Conservation (phyloP, 1,284 basidiomycete species). For the Ceratorhiza oryzae-sativae region DNA sequence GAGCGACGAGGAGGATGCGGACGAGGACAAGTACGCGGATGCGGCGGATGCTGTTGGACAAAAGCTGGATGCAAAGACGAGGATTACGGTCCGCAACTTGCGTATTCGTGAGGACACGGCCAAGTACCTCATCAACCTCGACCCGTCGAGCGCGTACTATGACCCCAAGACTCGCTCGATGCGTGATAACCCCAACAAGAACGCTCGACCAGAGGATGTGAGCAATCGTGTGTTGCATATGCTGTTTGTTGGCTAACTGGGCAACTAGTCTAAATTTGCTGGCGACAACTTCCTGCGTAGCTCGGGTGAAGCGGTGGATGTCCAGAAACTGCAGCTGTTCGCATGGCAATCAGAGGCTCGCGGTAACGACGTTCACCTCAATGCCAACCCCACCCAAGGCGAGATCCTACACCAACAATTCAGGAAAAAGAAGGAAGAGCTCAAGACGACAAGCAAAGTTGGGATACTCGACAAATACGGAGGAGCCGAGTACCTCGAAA, state of each 20-base stretch:
- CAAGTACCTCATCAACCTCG: slow-evolving; percentile 97
- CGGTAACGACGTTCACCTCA: slow-evolving; percentile 94
- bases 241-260: not conserved
- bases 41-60: slow-evolving; percentile 97
- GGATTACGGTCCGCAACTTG: slow-evolving; percentile 97
- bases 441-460: slow-evolving; percentile 86
- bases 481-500: slow-evolving; percentile 91
- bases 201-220: slow-evolving; percentile 84
- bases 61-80: slow-evolving; percentile 96
- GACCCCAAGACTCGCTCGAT: slow-evolving; percentile 99
- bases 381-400: slow-evolving; percentile 96
- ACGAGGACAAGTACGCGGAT: slow-evolving; percentile 97
- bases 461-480: slow-evolving; percentile 92
- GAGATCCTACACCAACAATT: slow-evolving; percentile 92
- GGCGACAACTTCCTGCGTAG: slow-evolving; percentile 95
- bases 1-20: slow-evolving; percentile 92
- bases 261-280: slow-evolving; percentile 79
- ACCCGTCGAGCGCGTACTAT: slow-evolving; percentile 96
- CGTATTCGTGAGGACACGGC: slow-evolving; percentile 99
- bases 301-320: slow-evolving; percentile 89
- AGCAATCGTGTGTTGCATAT: slow-evolving; percentile 46
- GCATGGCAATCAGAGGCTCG: slow-evolving; percentile 95
- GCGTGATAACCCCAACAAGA: slow-evolving; percentile 91
- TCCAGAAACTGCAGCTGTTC: slow-evolving; percentile 92
- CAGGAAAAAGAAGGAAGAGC: slow-evolving; percentile 88